Conservation (phyloP, 495 filamentous ascomycete genomes). For the Parathielavia hyrcaniae region DNA sequence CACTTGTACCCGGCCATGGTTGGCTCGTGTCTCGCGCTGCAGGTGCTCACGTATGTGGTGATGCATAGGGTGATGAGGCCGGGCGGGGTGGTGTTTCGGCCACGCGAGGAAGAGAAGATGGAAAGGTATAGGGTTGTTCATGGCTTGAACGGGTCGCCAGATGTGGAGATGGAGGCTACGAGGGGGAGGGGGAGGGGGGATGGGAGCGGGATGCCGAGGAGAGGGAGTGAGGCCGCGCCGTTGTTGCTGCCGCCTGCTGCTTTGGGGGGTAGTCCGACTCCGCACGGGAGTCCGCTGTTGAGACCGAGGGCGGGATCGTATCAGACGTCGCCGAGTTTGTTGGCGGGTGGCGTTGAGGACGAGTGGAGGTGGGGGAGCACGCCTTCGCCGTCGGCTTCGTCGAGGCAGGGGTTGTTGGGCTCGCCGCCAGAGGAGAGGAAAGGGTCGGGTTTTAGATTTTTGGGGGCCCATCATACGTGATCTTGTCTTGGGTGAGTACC, state of each 20-base stretch:
- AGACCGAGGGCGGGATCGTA: too few relatives aligned
- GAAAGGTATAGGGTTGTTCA: background rate
- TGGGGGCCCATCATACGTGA: background rate
- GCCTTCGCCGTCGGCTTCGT: too few relatives aligned
- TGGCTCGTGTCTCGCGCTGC: background rate
- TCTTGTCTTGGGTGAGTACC: too few relatives aligned
- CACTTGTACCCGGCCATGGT: background rate
- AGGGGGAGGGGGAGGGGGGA: background rate
- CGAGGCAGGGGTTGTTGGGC: too few relatives aligned
- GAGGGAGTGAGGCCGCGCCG: background rate
- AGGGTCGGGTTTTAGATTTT: too few relatives aligned
- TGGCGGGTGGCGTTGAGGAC: too few relatives aligned
- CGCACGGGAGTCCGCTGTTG: background rate
- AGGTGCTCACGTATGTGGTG: background rate
- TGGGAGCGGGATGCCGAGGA: background rate
- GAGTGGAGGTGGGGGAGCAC: too few relatives aligned
- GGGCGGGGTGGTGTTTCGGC: background rate
- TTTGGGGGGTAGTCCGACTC: background rate
- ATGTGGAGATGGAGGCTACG: background rate
- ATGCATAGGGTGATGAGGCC: background rate
- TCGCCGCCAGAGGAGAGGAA: too few relatives aligned
- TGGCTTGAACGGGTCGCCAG: background rate
- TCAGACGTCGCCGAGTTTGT: too few relatives aligned
- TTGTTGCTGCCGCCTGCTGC: background rate
- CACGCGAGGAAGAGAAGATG: background rate